Evolutionary conservation across 257 asterid genomes (phyloP).

Genomic region (Scutellaria barbata): DNA sequence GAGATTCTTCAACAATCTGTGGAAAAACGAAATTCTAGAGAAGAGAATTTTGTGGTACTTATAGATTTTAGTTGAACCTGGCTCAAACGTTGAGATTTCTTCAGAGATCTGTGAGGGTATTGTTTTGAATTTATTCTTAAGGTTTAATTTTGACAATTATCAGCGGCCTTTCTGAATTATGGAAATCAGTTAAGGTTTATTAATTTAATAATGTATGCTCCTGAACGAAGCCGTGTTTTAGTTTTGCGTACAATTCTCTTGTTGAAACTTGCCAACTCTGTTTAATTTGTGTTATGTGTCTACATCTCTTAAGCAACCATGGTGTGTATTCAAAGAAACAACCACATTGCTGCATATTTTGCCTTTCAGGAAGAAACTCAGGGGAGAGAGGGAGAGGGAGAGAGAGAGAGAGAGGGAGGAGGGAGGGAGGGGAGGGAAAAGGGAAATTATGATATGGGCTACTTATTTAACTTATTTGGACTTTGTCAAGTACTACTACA

Average conservation of each 20-base stretch:
- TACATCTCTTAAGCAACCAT: slow-evolving; percentile 5
- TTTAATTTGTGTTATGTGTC: slow-evolving; percentile 6
- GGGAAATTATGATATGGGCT: not conserved
- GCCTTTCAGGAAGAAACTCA: not conserved
- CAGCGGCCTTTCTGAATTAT: not conserved
- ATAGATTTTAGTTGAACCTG: slow-evolving; percentile 12
- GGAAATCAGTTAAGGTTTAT: not conserved
- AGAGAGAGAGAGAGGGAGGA: too few species aligned
- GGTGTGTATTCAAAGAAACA: slow-evolving; percentile 14
- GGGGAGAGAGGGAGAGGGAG: too few species aligned
- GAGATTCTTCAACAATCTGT: not conserved
- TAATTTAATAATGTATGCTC: slow-evolving; percentile 12
- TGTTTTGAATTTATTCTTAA: not conserved
- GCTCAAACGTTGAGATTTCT: not conserved
- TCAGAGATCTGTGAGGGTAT: slow-evolving; percentile 6
- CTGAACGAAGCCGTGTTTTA: slow-evolving; percentile 1
- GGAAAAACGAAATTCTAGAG: not conserved
- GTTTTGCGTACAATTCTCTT: not conserved
- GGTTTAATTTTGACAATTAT: slow-evolving; percentile 6
- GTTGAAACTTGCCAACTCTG: not conserved
- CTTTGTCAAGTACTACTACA: not conserved
- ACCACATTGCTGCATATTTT: slow-evolving; percentile 1
- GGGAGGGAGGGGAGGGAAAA: too few species aligned
- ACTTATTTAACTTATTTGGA: slow-evolving; percentile 6
- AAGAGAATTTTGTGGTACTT: not conserved